Conservation (phyloP, 2,329 filamentous ascomycete genomes). For the Stemphylium beticola region DNA sequence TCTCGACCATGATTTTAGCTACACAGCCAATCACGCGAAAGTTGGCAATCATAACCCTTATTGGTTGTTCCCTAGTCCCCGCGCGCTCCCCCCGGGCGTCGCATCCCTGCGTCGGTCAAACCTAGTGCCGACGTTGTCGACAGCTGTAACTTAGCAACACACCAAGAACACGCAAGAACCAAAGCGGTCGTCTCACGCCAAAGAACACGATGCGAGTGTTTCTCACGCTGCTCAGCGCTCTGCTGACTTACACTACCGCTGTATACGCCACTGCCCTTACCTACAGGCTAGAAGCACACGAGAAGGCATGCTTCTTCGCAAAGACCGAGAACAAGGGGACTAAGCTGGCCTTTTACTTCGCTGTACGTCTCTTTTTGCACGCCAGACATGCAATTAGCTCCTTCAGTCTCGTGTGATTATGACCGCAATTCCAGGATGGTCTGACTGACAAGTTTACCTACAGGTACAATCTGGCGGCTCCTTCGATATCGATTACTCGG, state of each 20-base stretch:
- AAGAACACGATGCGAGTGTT: slow-evolving; percentile 44
- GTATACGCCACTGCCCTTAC: slow-evolving; percentile 90
- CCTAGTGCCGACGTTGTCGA: slow-evolving; percentile 36
- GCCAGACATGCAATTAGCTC: neutral
- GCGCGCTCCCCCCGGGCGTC: slow-evolving; percentile 19
- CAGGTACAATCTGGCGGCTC: slow-evolving; percentile 98
- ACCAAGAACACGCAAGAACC: slow-evolving; percentile 13
- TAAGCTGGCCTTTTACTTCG: slow-evolving; percentile 99
- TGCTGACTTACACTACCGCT: slow-evolving; percentile 73
- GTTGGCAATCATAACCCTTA: slow-evolving; percentile 1
- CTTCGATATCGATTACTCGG: slow-evolving; percentile 94
- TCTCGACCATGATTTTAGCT: neutral
- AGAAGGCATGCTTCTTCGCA: slow-evolving; percentile 95
- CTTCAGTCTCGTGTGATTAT: too few relatives aligned
- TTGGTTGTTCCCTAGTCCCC: slow-evolving; percentile 25
- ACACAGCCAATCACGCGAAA: neutral
- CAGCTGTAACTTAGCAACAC: slow-evolving; percentile 36
- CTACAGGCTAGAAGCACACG: slow-evolving; percentile 87
- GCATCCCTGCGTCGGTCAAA: slow-evolving; percentile 28
- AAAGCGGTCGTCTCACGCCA: slow-evolving; percentile 16
- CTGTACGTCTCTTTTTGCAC: slow-evolving; percentile 63
- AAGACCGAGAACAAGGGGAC: slow-evolving; percentile 76
- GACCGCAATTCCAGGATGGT: neutral
- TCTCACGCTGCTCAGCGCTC: slow-evolving; percentile 54
- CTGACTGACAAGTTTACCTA: neutral